These are phyloP conservation scores for Alternaria longipes DNA, from an alignment of 2,329 filamentous ascomycete species.

Conservation along the genomic window DNA sequence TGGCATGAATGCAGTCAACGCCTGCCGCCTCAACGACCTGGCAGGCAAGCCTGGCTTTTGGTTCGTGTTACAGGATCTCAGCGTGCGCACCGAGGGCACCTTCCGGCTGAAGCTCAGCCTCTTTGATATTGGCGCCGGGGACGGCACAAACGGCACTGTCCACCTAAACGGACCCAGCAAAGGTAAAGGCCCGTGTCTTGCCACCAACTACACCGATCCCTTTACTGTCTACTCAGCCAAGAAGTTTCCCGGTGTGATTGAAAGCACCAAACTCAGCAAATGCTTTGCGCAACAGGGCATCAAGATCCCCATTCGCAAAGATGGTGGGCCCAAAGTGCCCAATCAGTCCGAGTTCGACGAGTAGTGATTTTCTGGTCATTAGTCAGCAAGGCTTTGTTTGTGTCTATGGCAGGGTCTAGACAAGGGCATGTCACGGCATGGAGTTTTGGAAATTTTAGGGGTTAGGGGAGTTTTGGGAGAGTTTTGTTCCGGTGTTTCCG, in stretches of 20 bases:
- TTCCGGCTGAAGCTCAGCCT: conserved; percentile 84
- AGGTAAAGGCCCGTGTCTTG: conserved; percentile 81
- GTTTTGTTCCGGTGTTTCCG: not conserved
- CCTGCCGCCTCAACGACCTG: conserved; percentile 81
- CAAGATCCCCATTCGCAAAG: conserved; percentile 95
- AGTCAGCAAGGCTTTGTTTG: not conserved
- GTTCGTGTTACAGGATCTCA: conserved; percentile 96
- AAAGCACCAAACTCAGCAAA: conserved; percentile 90
- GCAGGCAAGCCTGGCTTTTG: conserved; percentile 87
- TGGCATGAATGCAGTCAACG: conserved; percentile 87
- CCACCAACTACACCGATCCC: conserved; percentile 83
- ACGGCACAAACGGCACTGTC: conserved; percentile 64
- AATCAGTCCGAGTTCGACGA: conserved; percentile 57
- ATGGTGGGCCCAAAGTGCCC: conserved; percentile 68
- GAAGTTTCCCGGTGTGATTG: conserved; percentile 97
- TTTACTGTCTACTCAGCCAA: conserved; percentile 97
- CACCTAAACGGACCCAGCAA: conserved; percentile 61
- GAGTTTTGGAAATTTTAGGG: not conserved
- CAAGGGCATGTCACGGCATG: not conserved
- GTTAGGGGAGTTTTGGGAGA: not conserved
- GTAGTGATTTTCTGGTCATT: not conserved
- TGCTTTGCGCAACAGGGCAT: conserved; percentile 93
- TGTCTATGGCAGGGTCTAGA: not conserved
- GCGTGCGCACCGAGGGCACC: conserved; percentile 88
- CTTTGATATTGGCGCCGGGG: conserved; percentile 77